phyloP scores from a whole-genome alignment of 2,329 filamentous ascomycete species.

The Stemphylium vesicarium region DNA sequence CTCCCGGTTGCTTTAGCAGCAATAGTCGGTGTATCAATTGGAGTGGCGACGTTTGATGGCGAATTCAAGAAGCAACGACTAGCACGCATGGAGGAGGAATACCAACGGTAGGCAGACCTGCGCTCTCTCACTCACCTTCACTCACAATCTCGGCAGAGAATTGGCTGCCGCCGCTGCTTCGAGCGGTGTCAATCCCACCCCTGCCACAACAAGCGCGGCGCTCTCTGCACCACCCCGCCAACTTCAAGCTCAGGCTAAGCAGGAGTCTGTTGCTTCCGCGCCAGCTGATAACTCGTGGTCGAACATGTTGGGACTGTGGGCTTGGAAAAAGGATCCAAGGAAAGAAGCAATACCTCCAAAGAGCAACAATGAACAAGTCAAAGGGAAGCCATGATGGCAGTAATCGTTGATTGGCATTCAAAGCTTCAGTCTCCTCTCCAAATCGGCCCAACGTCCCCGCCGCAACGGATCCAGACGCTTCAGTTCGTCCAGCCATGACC shows the following conservation, averaged over 20 bases:
- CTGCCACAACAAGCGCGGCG: slow-evolving; percentile 20
- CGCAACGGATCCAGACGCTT: slow-evolving; percentile 76
- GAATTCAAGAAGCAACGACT: slow-evolving; percentile 44
- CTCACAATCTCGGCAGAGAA: slow-evolving; percentile 30
- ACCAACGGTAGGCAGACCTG: slow-evolving; percentile 31
- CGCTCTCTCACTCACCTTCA: not conserved
- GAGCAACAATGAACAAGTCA: slow-evolving; percentile 64
- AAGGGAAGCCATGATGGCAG: slow-evolving; percentile 61
- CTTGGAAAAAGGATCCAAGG: slow-evolving; percentile 35
- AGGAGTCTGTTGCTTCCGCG: slow-evolving; percentile 14
- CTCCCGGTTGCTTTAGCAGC: slow-evolving; percentile 42
- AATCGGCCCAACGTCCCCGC: slow-evolving; percentile 75
- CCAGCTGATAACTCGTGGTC: slow-evolving; percentile 30
- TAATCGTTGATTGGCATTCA: slow-evolving; percentile 22
- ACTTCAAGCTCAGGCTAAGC: slow-evolving; percentile 8
- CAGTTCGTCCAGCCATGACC: slow-evolving; percentile 66
- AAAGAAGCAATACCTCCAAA: slow-evolving; percentile 62
- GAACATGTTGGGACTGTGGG: slow-evolving; percentile 42
- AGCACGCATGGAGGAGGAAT: slow-evolving; percentile 42
- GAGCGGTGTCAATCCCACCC: slow-evolving; percentile 21
- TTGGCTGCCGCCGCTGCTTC: slow-evolving; percentile 30
- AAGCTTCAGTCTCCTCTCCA: slow-evolving; percentile 59
- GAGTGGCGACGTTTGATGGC: slow-evolving; percentile 41
- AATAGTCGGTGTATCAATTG: slow-evolving; percentile 42
- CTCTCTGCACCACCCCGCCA: slow-evolving; percentile 16